A percentile compares a stretch with the other conserved stretches of the same genome.
phyloP scores from a whole-genome alignment of 2,329 filamentous ascomycete genomes.

The Ophiostoma sp. region DNA sequence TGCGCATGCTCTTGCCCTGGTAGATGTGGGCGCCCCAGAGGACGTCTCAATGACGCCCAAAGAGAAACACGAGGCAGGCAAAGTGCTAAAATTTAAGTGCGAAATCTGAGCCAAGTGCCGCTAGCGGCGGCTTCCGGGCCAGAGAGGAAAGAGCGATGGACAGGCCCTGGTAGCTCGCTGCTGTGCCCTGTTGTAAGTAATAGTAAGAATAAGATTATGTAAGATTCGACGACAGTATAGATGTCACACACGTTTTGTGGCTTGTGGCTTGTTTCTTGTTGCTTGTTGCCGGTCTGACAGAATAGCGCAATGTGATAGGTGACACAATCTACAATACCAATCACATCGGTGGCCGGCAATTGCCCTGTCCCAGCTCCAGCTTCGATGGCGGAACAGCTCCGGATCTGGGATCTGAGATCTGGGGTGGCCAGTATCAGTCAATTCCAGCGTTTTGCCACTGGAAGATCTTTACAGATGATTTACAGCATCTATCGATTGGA shows the following conservation, averaged over 20 bases:
- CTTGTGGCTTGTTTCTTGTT: no score
- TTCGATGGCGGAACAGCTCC: neutral
- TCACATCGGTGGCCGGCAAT: neutral
- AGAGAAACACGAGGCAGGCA: no score
- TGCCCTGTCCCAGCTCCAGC: neutral
- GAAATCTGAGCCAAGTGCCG: neutral
- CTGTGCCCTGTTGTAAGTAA: neutral
- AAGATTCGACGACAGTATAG: neutral
- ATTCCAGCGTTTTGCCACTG: neutral
- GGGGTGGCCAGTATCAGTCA: neutral
- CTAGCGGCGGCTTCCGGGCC: conserved; percentile 1
- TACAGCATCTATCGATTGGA: neutral
- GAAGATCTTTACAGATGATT: neutral
- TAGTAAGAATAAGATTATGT: neutral
- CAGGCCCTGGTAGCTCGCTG: neutral
- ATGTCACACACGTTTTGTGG: neutral
- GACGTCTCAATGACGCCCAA: neutral
- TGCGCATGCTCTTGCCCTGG: neutral
- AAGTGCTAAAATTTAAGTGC: neutral
- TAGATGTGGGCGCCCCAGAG: neutral
- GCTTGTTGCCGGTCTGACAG: neutral
- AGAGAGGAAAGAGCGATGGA: neutral
- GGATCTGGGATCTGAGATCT: neutral
- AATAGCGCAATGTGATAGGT: neutral
- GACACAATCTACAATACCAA: neutral